These are phyloP conservation scores for Zygoascus hellenicus DNA, from an alignment of 1,139 yeast genomes.

Conservation along the genomic window DNA sequence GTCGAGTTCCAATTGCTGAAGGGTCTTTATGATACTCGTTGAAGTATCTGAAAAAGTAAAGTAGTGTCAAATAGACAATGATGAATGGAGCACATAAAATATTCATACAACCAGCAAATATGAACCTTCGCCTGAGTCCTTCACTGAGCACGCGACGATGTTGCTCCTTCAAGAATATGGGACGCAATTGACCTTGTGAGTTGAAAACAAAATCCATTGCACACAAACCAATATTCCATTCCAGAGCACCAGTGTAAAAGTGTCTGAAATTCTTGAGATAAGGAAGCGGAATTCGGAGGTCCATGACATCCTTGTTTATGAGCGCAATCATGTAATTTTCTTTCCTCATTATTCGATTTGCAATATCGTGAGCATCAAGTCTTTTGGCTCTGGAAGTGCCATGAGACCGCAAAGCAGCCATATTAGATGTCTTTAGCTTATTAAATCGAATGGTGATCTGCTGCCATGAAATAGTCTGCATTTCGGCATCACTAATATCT, in stretches of 20 bases:
- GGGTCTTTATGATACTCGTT: conserved; percentile 91
- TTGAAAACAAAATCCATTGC: conserved; percentile 82
- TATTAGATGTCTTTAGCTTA: conserved; percentile 73
- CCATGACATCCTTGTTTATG: conserved; percentile 70
- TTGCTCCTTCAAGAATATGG: conserved; percentile 62
- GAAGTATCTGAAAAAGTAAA: conserved; percentile 85
- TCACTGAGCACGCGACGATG: conserved; percentile 61
- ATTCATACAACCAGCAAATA: conserved; percentile 82
- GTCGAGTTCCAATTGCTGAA: conserved; percentile 74
- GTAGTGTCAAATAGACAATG: conserved; percentile 70
- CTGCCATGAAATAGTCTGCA: conserved; percentile 93
- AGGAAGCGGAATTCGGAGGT: conserved; percentile 53
- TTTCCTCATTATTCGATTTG: conserved; percentile 90
- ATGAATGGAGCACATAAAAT: conserved; percentile 79
- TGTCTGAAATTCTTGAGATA: conserved; percentile 27
- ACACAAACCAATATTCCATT: conserved; percentile 89
- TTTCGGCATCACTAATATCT: conserved; percentile 67
- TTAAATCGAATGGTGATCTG: conserved; percentile 74
- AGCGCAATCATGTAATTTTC: conserved; percentile 91
- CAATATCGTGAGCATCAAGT: conserved; percentile 88
- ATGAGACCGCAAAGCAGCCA: conserved; percentile 45
- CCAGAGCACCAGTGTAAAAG: conserved; percentile 76
- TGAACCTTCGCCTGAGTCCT: conserved; percentile 71
- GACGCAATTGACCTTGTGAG: conserved; percentile 77
- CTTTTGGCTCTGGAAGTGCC: conserved; percentile 38